Evolutionary conservation across 331 rosid species (phyloP).

Genomic region (Quercus tomentella): DNA sequence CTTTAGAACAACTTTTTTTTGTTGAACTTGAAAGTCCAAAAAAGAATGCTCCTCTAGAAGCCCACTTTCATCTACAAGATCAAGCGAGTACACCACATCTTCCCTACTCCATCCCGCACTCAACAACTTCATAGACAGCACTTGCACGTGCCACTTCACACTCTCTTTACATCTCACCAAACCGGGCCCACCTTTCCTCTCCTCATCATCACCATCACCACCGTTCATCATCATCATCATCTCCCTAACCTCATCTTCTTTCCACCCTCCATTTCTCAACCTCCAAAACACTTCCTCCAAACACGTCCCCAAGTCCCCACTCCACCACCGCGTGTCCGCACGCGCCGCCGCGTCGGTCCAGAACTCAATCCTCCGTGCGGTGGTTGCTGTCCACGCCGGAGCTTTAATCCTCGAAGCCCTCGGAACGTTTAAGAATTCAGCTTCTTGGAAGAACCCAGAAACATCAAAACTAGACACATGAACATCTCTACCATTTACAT

Average conservation of each 20-base stretch:
- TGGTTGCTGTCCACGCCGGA: conserved; percentile 79
- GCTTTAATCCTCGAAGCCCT: neutral
- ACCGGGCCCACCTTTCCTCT: neutral
- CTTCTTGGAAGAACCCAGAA: conserved; percentile 45
- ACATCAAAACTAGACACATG: conserved; percentile 53
- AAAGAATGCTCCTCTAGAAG: conserved; percentile 7
- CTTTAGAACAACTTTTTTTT: neutral
- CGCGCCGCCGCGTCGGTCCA: conserved; percentile 67
- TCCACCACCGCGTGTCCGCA: conserved; percentile 36
- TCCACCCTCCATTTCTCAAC: conserved; percentile 83
- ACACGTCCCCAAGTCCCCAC: conserved; percentile 33
- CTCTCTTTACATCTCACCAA: conserved; percentile 10
- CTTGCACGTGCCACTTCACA: conserved; percentile 37
- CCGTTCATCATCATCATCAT: conserved; percentile 64
- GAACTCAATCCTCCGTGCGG: conserved; percentile 37
- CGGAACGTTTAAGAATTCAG: conserved; percentile 30
- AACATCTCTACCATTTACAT: conserved; percentile 40
- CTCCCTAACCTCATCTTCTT: conserved; percentile 73
- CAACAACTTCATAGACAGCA: conserved; percentile 38
- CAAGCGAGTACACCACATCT: conserved; percentile 72
- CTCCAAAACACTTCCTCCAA: conserved; percentile 48
- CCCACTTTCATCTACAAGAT: conserved; percentile 9
- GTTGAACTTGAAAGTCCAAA: neutral
- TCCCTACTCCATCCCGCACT: conserved; percentile 90
- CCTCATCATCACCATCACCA: conserved; percentile 11